phyloP scores from a whole-genome alignment of 352 stramenopile species.

The Vaucheria bursata region DNA sequence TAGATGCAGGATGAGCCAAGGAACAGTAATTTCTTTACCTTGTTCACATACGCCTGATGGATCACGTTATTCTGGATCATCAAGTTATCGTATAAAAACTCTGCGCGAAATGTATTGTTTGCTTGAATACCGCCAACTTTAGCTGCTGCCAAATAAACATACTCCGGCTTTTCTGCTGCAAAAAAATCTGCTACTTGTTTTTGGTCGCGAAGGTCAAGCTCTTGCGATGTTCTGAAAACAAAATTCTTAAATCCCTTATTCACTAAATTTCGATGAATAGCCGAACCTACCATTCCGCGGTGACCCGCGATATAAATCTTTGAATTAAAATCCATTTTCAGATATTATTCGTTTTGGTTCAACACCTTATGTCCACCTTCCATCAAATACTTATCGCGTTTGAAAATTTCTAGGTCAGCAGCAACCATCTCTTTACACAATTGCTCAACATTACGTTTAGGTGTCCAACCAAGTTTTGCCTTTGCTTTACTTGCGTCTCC shows the following conservation, averaged over 20 bases:
- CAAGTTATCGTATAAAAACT: not conserved
- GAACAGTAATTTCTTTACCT: not conserved
- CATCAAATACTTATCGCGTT: not conserved
- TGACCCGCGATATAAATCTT: not conserved
- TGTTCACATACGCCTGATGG: not conserved
- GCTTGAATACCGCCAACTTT: not conserved
- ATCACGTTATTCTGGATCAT: not conserved
- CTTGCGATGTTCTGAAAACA: not conserved
- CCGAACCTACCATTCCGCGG: not conserved
- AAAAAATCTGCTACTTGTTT: not conserved
- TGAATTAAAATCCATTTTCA: no score
- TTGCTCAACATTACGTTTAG: slow-evolving; percentile 75
- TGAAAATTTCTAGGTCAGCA: slow-evolving; percentile 58
- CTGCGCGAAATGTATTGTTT: not conserved
- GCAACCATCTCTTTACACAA: slow-evolving; percentile 93
- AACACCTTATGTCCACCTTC: not conserved
- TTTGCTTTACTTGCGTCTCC: slow-evolving; percentile 66
- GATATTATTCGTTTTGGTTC: not conserved
- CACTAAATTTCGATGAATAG: not conserved
- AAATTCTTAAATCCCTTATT: not conserved
- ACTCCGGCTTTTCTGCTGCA: not conserved
- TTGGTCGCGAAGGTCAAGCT: not conserved
- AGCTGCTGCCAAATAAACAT: not conserved
- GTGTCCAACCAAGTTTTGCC: slow-evolving; percentile 75
- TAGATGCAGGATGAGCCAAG: not conserved